Evolutionary conservation across 148 eudicot species (phyloP), one percentile per base, ranked within the genome.

Genomic region (Fagopyrum esculentum): DNA sequence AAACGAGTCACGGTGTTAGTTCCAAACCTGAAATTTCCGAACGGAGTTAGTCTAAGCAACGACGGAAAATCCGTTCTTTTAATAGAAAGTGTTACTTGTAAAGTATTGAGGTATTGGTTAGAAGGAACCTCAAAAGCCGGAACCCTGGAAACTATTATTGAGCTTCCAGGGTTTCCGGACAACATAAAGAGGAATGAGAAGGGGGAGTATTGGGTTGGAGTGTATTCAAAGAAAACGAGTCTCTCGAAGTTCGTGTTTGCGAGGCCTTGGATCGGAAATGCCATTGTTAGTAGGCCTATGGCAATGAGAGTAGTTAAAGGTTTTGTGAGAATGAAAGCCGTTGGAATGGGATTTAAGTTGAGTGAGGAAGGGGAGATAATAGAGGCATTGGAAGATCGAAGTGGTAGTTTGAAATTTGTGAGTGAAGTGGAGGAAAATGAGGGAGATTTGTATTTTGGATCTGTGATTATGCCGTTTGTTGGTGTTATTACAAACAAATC

Each of bases 171-270:
- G 11, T 94, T 81, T 66, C 90, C 96, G 9, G 96, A 90, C 82
- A 90, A 90, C 79, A 85, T 90, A 2, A 85, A 75, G 52, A 80
- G 80, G 74, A 93, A 85, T 47, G 51, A 76, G 0, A 81, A 81
- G 6, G 96, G 90, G 0, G 93, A 93, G 46, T 89, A 84, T 79
- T 94, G 98, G 98, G 90, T 94, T 2, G 97, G 87, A 57, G 72
- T 94, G 52, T 81, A 87, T 75, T 84, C 89, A 2, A 86, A 75
- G 75, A 78, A 77, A 75, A 84, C 83, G 8, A 71, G 56, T 4
- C 10, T 85, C 12, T 54, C 85, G 79, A 74, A 81, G 46, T 84
- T 87, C 89, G 9, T 81, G 0, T 76, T 87, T 13, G 86, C 89
- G 0, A 61, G 55, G 70, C 72, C 86, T 47, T 83, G 90, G 89